phyloP scores from a whole-genome alignment of 495 filamentous ascomycete genomes.

The Evansstolkia leycettana region DNA sequence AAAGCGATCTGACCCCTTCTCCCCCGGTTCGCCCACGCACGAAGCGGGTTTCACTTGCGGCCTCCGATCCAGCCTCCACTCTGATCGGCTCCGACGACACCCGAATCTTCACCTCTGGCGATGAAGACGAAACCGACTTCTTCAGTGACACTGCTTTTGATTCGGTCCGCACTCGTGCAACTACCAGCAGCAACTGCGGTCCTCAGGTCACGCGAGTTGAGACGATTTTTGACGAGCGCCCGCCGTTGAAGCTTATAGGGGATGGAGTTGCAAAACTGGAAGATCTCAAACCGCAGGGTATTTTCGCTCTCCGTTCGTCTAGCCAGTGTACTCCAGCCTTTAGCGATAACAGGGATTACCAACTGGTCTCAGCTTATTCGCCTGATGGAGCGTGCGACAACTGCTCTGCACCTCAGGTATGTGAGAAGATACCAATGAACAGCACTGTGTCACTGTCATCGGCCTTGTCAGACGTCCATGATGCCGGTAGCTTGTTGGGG shows the following conservation, averaged over 20 bases:
- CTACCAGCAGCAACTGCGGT: slow-evolving; percentile 41
- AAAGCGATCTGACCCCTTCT: slow-evolving; percentile 3
- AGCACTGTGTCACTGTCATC: slow-evolving; percentile 12
- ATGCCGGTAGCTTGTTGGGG: slow-evolving; percentile 21
- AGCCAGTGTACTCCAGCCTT: slow-evolving; percentile 26
- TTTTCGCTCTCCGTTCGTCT: slow-evolving; percentile 19
- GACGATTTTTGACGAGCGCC: slow-evolving; percentile 75
- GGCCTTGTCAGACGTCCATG: slow-evolving; percentile 16
- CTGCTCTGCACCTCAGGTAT: background rate
- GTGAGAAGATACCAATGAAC: slow-evolving; percentile 2
- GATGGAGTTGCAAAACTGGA: slow-evolving; percentile 48
- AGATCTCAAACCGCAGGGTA: slow-evolving; percentile 31
- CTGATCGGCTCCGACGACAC: slow-evolving; percentile 76
- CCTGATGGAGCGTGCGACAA: background rate
- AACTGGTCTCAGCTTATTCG: slow-evolving; percentile 38
- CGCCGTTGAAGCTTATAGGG: slow-evolving; percentile 40
- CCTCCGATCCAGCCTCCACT: slow-evolving; percentile 68
- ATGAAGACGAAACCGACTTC: slow-evolving; percentile 78
- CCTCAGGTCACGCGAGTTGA: slow-evolving; percentile 54
- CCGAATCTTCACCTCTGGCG: slow-evolving; percentile 59
- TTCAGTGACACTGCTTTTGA: slow-evolving; percentile 88
- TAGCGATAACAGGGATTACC: slow-evolving; percentile 24
- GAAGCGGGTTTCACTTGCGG: slow-evolving; percentile 34
- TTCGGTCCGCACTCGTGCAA: slow-evolving; percentile 73
- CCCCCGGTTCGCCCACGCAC: slow-evolving; percentile 23